Evolutionary conservation across 2,329 filamentous ascomycete species (phyloP).

Genomic region (Exophiala phaeomuriformis): DNA sequence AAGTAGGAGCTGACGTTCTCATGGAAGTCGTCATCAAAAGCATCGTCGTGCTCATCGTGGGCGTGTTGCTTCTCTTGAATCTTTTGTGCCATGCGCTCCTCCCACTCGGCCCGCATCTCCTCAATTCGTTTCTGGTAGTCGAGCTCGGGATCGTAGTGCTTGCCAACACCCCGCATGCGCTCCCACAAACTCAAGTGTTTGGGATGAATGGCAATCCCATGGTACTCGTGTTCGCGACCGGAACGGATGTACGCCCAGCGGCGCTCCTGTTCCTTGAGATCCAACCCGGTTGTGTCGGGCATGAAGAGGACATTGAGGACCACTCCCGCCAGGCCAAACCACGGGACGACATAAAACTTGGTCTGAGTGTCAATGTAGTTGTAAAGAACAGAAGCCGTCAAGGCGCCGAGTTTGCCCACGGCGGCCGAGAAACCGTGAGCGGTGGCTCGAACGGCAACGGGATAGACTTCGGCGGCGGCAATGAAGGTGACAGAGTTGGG

Average conservation of each 20-base stretch:
- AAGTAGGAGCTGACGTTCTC: conserved; percentile 49
- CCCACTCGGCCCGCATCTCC: conserved; percentile 63
- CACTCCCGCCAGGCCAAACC: conserved; percentile 87
- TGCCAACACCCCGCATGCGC: conserved; percentile 67
- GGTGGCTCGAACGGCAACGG: conserved; percentile 83
- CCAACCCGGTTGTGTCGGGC: conserved; percentile 82
- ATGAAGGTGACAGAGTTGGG: conserved; percentile 96
- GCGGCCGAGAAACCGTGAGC: conserved; percentile 95
- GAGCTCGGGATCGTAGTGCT: conserved; percentile 71
- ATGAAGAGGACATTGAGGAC: conserved; percentile 77
- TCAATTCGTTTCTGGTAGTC: conserved; percentile 80
- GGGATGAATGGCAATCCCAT: conserved; percentile 86
- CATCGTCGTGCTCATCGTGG: conserved; percentile 36
- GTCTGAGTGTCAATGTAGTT: conserved; percentile 75
- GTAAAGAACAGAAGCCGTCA: conserved; percentile 81
- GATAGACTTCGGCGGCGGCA: conserved; percentile 92
- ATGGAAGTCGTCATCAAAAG: conserved; percentile 36
- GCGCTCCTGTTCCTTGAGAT: conserved; percentile 94
- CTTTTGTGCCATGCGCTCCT: conserved; percentile 43
- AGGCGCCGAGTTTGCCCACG: conserved; percentile 77
- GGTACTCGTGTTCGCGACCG: conserved; percentile 73
- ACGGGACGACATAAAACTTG: conserved; percentile 64
- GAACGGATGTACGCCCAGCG: conserved; percentile 81
- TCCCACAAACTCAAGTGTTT: conserved; percentile 86
- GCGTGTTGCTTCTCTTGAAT: conserved; percentile 43